phyloP scores from a whole-genome alignment of 2,329 filamentous ascomycete genomes.

The Colletotrichum plurivorum region DNA sequence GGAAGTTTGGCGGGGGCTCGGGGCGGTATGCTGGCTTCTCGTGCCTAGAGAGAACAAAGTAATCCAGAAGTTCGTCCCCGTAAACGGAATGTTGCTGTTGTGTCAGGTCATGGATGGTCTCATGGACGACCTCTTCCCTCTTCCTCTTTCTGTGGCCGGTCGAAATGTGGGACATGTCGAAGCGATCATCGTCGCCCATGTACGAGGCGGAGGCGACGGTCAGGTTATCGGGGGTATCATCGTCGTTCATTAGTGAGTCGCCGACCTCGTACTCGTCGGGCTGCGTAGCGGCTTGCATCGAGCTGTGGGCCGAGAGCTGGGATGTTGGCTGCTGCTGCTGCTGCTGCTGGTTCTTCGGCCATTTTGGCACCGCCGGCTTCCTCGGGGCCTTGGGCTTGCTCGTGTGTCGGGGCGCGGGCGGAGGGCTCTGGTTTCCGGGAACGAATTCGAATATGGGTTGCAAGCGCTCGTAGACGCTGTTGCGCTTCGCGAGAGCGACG shows the following conservation, averaged over 20 bases:
- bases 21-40: conserved; percentile 81
- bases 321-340: conserved; percentile 18
- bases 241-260: conserved; percentile 76
- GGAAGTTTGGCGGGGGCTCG: conserved; percentile 86
- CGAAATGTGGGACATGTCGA: conserved; percentile 76
- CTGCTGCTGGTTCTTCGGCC: conserved; percentile 52
- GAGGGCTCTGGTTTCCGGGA: conserved; percentile 87
- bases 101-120: conserved; percentile 71
- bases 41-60: conserved; percentile 90
- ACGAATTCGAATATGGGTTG: conserved; percentile 91
- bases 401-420: conserved; percentile 92
- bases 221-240: conserved; percentile 86
- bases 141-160: conserved; percentile 83
- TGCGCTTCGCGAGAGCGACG: conserved; percentile 85
- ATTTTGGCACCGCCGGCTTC: conserved; percentile 75
- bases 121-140: conserved; percentile 75
- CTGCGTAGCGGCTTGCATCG: conserved; percentile 47
- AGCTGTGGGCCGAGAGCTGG: conserved; percentile 36
- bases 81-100: conserved; percentile 92
- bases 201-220: conserved; percentile 89
- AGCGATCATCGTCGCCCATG: conserved; percentile 85
- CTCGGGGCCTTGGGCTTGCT: conserved; percentile 87
- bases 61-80: conserved; percentile 93
- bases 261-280: conserved; percentile 76
- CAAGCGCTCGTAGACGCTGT: conserved; percentile 87